Conservation (phyloP, 257 asterid genomes). For the Nicotiana noctiflora region DNA sequence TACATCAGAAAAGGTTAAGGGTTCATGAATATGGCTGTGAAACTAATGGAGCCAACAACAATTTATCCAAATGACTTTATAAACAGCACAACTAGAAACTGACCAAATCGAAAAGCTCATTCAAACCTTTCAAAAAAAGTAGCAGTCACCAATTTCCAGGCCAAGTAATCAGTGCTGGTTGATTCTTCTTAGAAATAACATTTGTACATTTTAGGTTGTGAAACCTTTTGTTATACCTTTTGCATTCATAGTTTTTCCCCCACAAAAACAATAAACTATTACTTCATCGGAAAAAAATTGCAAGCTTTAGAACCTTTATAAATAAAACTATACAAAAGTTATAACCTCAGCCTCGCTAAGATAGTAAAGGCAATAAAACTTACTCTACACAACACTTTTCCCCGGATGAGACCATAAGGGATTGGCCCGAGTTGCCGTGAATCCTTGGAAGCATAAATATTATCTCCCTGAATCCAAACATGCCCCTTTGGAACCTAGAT, state of each 20-base stretch:
- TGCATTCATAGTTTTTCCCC: not conserved
- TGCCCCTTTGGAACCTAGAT: conserved; percentile 89
- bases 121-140: not conserved
- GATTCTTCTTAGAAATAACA: not conserved
- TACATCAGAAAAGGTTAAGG: not conserved
- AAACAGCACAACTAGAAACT: not conserved
- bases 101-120: not conserved
- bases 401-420: conserved; percentile 67
- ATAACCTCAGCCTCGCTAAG: not conserved
- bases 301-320: not conserved
- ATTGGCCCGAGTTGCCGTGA: conserved; percentile 79
- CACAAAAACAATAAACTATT: not conserved
- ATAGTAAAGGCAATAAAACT: conserved; percentile 14
- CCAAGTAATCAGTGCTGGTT: not conserved
- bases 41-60: not conserved
- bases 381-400: conserved; percentile 72
- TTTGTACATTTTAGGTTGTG: not conserved
- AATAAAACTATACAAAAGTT: not conserved
- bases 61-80: not conserved
- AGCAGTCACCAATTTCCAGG: not conserved
- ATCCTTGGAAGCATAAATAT: conserved; percentile 64
- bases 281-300: not conserved
- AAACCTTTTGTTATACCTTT: not conserved
- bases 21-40: not conserved
- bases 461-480: conserved; percentile 97